phyloP scores from a whole-genome alignment of 495 filamentous ascomycete species.

The Staphylotrichum tortipilum region DNA sequence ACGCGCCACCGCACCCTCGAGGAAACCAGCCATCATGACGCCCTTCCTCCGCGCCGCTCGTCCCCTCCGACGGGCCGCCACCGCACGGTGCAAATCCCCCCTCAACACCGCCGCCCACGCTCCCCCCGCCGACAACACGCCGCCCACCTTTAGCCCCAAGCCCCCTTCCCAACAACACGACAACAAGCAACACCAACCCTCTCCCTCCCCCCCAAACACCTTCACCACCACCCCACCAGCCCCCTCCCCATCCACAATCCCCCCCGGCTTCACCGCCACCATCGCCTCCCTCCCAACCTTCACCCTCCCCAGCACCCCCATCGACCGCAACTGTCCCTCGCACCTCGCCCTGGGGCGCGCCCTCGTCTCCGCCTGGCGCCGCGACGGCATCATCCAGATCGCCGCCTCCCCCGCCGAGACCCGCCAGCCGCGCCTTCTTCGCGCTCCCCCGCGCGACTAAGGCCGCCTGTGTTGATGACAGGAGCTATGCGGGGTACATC shows the following conservation, averaged over 20 bases:
- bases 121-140: no score
- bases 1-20: no score
- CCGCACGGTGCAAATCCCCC: neutral
- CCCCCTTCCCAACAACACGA: no score
- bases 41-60: no score
- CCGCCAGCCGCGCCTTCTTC: constrained; percentile 33
- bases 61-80: no score
- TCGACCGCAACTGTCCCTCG: no score
- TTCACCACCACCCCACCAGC: neutral
- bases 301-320: constrained; percentile 21
- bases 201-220: neutral
- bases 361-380: constrained; percentile 32
- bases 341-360: constrained; percentile 26
- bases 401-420: no score
- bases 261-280: constrained; percentile 28
- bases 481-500: constrained; percentile 40
- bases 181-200: neutral
- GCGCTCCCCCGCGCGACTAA: constrained; percentile 24
- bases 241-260: constrained; percentile 22
- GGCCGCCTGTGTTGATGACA: constrained; percentile 34
- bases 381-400: constrained; percentile 38
- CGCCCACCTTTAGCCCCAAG: no score
- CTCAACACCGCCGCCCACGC: neutral
- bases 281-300: constrained; percentile 30
- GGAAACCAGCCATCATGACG: no score